Evolutionary conservation across 257 asterid genomes (phyloP).

Genomic region (Mentha longifolia): DNA sequence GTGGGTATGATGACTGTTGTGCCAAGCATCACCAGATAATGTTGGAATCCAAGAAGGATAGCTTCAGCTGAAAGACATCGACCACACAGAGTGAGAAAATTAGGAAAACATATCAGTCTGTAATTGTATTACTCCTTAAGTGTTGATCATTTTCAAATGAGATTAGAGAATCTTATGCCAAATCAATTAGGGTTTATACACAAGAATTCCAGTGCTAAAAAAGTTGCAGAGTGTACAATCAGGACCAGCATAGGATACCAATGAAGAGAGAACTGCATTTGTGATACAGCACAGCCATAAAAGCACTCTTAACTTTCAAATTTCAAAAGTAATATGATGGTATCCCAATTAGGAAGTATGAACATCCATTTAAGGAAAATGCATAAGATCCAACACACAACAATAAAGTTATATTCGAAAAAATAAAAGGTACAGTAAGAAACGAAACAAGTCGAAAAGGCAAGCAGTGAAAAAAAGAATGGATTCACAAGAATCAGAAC

Average conservation of each 20-base stretch:
- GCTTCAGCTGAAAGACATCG: conserved; percentile 79
- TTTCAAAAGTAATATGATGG: not conserved
- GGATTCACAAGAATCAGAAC: conserved; percentile 43
- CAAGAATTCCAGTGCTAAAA: not conserved
- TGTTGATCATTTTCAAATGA: not conserved
- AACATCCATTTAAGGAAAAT: conserved; percentile 20
- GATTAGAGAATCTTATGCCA: conserved; percentile 2
- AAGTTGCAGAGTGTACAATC: conserved; percentile 6
- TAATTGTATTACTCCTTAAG: not conserved
- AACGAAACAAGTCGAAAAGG: conserved; percentile 24
- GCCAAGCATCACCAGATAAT: conserved; percentile 92
- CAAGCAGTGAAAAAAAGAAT: not conserved
- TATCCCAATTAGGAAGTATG: conserved; percentile 15
- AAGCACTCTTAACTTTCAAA: conserved; percentile 16
- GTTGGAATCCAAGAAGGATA: conserved; percentile 92
- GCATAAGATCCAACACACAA: conserved; percentile 26
- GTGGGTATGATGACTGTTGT: conserved; percentile 89
- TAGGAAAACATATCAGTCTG: not conserved
- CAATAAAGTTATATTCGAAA: not conserved
- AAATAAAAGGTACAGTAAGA: conserved; percentile 7
- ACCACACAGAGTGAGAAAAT: conserved; percentile 25
- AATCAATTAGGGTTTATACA: not conserved
- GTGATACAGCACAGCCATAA: conserved; percentile 7
- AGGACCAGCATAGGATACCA: conserved; percentile 18
- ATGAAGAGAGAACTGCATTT: conserved; percentile 1